Base-by-base conservation (phyloP, 371 early-diverging fungal genomes). In the Catenaria anguillulae region DNA sequence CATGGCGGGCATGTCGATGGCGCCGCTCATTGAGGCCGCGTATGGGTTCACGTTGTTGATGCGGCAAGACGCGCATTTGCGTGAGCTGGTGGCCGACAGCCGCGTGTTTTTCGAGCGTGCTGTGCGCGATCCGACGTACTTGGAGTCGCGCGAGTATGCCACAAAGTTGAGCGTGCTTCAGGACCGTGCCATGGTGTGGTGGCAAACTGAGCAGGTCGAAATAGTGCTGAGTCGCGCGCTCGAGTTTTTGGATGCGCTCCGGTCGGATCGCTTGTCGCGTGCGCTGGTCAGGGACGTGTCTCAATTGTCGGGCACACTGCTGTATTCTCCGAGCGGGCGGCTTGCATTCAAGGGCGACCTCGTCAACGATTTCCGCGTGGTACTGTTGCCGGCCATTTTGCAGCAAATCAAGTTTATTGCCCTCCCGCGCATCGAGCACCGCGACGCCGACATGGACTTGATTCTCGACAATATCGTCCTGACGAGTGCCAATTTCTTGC, bases 401-500 rank as follows among this genome's bases (percentile, higher is more conserved):
- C 66, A 67, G 43, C 68, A 73, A 29, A 42, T 74, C 31, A 56
- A 63, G 61, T 71, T 61, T 56, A 58, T 74, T 35, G 68, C 74
- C 15, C 65, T 74, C 40, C 70, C 74, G 29, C 70, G 74, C 48
- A 68, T 74, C 31, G 74, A 74, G 63, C 66, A 72, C 55, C 45
- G 43, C 52, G 71, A 73, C 56, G 63, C 52, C 2, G 54, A 62
- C 45, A 66, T 54, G 35, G 68, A 72, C 63, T 12, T 72, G 33
- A 63, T 70, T 15, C 36, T 74, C 26, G 74, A 74, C 34, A 60
- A 72, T 46, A 52, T 74, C 33, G 55, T 74, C 19, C 33, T 74
- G 19, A 62, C 67, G 21, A 60, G 60, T 37, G 69, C 70, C 29
- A 71, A 62, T 34, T 62, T 70, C 33, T 36, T 74, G 45, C 74